Percentiles rank a stretch among this genome's conserved stretches.
Evolutionary conservation across 257 asterid species (phyloP).

Genomic region (Scutellaria baicalensis): DNA sequence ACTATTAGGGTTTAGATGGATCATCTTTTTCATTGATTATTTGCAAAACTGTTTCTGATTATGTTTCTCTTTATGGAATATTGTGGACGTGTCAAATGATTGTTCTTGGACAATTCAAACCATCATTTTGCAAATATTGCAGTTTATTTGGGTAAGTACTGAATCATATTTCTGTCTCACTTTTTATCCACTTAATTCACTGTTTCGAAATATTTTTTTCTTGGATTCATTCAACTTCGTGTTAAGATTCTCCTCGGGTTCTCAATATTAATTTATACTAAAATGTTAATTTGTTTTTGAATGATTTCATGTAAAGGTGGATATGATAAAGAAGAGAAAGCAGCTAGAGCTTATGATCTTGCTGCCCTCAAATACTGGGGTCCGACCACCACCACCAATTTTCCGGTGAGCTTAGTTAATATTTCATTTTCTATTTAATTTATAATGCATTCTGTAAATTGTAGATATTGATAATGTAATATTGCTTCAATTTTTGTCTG

Average conservation of each 20-base stretch:
- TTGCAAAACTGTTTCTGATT: constrained; percentile 20
- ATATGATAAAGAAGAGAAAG: constrained; percentile 90
- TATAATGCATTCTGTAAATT: neutral
- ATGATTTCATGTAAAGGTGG: constrained; percentile 50
- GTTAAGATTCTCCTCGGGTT: constrained; percentile 43
- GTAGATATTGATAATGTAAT: neutral
- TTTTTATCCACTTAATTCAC: constrained; percentile 18
- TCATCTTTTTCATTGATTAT: neutral
- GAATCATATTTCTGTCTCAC: constrained; percentile 3
- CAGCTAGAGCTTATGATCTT: constrained; percentile 90
- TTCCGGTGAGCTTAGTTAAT: constrained; percentile 41
- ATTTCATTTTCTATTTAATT: neutral
- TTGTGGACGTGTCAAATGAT: constrained; percentile 44
- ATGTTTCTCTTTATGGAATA: constrained; percentile 29
- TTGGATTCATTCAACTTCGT: neutral
- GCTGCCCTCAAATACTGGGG: constrained; percentile 96
- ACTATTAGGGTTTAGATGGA: constrained; percentile 26
- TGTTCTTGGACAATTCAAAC: constrained; percentile 27
- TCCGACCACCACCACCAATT: constrained; percentile 81
- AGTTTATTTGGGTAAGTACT: constrained; percentile 83
- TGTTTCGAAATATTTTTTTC: neutral
- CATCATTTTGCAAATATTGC: constrained; percentile 30
- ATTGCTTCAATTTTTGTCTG: neutral
- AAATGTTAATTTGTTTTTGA: neutral
- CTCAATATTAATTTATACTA: constrained; percentile 11